These are phyloP conservation scores for Fragosphaeria purpurea DNA, from an alignment of 2,329 filamentous ascomycete genomes.

Conservation along the genomic window DNA sequence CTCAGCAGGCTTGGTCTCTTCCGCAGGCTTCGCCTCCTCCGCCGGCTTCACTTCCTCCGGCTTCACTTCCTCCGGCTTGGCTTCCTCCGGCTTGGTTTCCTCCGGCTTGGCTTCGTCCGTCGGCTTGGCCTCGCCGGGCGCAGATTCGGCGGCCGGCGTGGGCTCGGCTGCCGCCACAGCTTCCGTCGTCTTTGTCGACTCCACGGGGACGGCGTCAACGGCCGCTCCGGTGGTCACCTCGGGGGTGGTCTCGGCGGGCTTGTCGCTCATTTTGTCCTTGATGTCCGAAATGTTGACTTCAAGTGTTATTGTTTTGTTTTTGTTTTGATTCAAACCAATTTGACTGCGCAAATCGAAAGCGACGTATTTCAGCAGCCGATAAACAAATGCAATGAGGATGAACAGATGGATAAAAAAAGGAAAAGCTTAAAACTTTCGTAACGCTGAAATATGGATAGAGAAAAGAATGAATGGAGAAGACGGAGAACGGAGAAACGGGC, in stretches of 20 bases:
- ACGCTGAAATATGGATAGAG: background rate
- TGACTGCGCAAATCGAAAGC: no score
- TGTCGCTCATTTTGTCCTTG: slow-evolving; percentile 10
- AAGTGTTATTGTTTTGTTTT: background rate
- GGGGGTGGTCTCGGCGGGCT: slow-evolving; percentile 7
- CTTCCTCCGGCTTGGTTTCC: background rate
- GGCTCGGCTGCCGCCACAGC: background rate
- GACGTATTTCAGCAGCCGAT: no score
- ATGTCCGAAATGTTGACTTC: no score
- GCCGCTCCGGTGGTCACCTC: background rate
- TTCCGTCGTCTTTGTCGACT: no score
- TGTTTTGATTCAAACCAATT: background rate
- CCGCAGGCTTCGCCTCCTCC: slow-evolving; percentile 1
- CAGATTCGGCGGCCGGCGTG: background rate
- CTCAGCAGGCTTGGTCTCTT: background rate
- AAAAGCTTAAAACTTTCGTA: no score
- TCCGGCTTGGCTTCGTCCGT: slow-evolving; percentile 1
- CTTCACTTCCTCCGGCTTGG: background rate
- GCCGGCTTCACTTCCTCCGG: background rate
- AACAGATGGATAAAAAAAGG: no score
- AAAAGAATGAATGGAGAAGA: background rate
- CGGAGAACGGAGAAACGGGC: background rate
- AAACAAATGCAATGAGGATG: no score
- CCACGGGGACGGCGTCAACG: background rate
- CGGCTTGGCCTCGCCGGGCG: background rate